Base-by-base conservation (phyloP, 1,284 basidiomycete species). In the Lentinus polychrous region DNA sequence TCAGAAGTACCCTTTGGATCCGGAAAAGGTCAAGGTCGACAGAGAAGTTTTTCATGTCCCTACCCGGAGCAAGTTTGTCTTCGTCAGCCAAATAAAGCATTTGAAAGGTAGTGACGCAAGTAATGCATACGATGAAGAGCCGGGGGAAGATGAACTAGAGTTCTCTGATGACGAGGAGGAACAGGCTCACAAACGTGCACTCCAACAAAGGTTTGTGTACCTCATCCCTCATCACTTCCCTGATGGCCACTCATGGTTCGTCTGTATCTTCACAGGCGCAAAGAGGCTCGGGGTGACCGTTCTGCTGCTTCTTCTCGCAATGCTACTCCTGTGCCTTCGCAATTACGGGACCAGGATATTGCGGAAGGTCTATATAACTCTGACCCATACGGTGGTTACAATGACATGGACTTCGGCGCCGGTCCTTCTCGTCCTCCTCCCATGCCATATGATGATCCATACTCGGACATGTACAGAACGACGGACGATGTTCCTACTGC, bases 81-180 rank as follows among this genome's bases (percentile, higher is more conserved):
- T 88, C 59, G 73, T 91, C 8, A 71, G 74, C 39, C 75, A 81
- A 44, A 75, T 94, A 34, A 74, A 74, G 51, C 71, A 67, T 22
- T 54, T 78, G 41, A 91, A 83, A 60, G 92, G 91, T 34, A 92
- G 88, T 57, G 91, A 94, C 57, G 91, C 92, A n/a, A 92, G 89
- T 61, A 94, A 94, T 63, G 75, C 91, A 6, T 81, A 91, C 57
- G 92, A 94, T 58, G 91, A 94, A 66, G 91, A 94, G 60, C 85
- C 88, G 1, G 86, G 72, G 2, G 91, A 88, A 11, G 80, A 91
- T 48, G 91, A 94, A 59, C 59, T 91, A 15, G 91, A 94, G 58
- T 95, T 92, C 61, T 91, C 88, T 4, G 92, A 95, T 52, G 91
- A 95, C 56, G 91, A 95, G 61, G 77, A 83, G 48, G 92, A 95